Percentiles rank a stretch among this genome's conserved stretches.
phyloP scores from a whole-genome alignment of 495 filamentous ascomycete species.

The Penicillium cataractarum region DNA sequence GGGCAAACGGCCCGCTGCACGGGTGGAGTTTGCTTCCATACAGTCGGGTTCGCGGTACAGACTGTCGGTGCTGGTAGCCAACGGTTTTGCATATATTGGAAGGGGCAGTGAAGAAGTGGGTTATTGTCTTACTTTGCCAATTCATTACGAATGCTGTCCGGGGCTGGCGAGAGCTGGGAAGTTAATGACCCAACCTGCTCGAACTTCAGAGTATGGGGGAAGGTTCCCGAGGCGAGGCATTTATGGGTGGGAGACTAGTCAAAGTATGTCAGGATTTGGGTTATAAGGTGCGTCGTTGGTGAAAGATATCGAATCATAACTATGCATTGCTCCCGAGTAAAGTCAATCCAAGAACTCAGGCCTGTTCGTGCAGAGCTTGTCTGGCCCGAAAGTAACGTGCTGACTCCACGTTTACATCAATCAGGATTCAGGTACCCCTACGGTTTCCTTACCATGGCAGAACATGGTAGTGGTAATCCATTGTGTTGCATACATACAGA shows the following conservation, averaged over 20 bases:
- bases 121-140: background rate
- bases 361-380: background rate
- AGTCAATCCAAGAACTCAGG: conserved; percentile 12
- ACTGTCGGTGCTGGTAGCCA: conserved; percentile 5
- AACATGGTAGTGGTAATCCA: conserved; percentile 4
- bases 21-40: background rate
- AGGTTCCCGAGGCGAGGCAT: background rate
- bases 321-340: conserved; percentile 5
- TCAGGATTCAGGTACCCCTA: background rate
- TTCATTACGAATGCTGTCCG: background rate
- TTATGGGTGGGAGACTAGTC: conserved; percentile 9
- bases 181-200: background rate
- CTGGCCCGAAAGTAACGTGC: conserved; percentile 4
- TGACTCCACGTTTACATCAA: conserved; percentile 10
- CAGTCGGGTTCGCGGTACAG: conserved; percentile 1
- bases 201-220: background rate
- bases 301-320: background rate
- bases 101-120: background rate
- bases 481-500: background rate
- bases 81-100: conserved; percentile 17
- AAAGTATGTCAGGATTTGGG: conserved; percentile 3
- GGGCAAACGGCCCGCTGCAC: background rate
- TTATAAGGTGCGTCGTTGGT: background rate
- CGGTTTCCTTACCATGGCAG: conserved; percentile 7
- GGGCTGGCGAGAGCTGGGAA: background rate